phyloP scores from a whole-genome alignment of 768 basidiomycete species.

The Mycena chlorophos region DNA sequence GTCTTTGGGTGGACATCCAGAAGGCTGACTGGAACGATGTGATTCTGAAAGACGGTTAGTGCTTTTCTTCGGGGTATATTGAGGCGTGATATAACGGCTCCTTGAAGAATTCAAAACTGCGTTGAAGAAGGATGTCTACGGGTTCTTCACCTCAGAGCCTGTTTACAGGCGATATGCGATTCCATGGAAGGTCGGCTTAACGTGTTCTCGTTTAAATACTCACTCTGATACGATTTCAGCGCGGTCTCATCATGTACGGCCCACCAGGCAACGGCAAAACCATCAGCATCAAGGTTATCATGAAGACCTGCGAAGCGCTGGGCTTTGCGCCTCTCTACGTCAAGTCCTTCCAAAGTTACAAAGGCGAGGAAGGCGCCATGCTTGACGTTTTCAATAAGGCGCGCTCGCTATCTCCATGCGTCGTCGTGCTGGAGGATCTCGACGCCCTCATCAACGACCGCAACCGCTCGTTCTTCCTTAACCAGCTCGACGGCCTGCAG shows the following conservation, averaged over 20 bases:
- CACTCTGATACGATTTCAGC: slow-evolving; percentile 38
- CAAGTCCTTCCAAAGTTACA: slow-evolving; percentile 69
- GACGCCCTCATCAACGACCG: slow-evolving; percentile 77
- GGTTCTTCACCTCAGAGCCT: slow-evolving; percentile 75
- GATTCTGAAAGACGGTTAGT: slow-evolving; percentile 54
- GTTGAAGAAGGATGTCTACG: slow-evolving; percentile 72
- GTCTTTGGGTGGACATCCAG: slow-evolving; percentile 62
- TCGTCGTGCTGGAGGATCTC: slow-evolving; percentile 58
- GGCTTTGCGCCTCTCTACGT: slow-evolving; percentile 77
- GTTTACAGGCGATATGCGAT: slow-evolving; percentile 74
- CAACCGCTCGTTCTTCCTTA: slow-evolving; percentile 87
- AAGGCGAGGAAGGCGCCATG: slow-evolving; percentile 69
- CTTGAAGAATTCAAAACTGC: slow-evolving; percentile 55
- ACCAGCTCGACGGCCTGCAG: slow-evolving; percentile 79
- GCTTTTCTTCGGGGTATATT: not conserved
- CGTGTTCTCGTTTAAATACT: not conserved
- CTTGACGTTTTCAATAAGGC: slow-evolving; percentile 69
- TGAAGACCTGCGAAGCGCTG: slow-evolving; percentile 65
- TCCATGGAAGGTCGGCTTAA: slow-evolving; percentile 70
- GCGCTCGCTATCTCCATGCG: slow-evolving; percentile 66
- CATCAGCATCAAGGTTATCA: slow-evolving; percentile 79
- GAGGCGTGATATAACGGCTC: not conserved
- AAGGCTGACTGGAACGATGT: slow-evolving; percentile 74
- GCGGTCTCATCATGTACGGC: slow-evolving; percentile 81
- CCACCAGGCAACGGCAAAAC: slow-evolving; percentile 89